Conservation (phyloP, 371 early-diverging fungal genomes). For the Neoconidiobolus thromboides region DNA sequence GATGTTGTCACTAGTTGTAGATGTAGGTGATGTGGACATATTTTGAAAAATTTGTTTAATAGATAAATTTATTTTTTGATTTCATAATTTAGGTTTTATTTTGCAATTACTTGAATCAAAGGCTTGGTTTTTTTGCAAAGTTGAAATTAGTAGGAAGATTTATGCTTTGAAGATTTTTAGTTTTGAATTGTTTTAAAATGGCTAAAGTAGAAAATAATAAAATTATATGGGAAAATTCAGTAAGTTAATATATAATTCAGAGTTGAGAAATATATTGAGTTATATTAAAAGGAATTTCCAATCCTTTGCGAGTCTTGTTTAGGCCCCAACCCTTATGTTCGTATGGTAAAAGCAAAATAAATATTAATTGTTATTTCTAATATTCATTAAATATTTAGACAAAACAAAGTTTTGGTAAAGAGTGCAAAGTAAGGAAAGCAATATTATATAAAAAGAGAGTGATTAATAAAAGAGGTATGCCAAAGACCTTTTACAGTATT, state of each 20-base stretch:
- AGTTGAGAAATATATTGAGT: neutral
- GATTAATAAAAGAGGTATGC: conserved; percentile 41
- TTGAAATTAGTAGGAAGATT: neutral
- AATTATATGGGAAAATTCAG: conserved; percentile 49
- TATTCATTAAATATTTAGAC: conserved; percentile 23
- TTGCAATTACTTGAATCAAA: too few species aligned
- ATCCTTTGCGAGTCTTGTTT: conserved; percentile 91
- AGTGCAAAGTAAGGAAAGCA: conserved; percentile 57
- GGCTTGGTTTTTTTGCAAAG: too few species aligned
- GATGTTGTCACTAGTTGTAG: too few species aligned
- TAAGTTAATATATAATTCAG: conserved; percentile 12
- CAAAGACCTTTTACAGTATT: conserved; percentile 86
- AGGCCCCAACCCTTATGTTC: conserved; percentile 92
- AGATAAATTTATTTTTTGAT: too few species aligned
- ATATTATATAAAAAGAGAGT: neutral
- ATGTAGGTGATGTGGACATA: too few species aligned
- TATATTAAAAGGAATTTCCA: conserved; percentile 45
- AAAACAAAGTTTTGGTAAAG: conserved; percentile 61
- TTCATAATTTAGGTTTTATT: too few species aligned
- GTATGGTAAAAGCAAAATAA: conserved; percentile 46
- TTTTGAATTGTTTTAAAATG: neutral
- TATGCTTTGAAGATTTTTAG: neutral
- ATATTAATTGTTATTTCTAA: neutral
- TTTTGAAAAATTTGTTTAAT: too few species aligned
- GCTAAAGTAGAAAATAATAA: conserved; percentile 44